Percentiles rank a stretch among this genome's conserved stretches.
phyloP scores from a whole-genome alignment of 108 stramenopile genomes.

The Schizochytrium sp. region DNA sequence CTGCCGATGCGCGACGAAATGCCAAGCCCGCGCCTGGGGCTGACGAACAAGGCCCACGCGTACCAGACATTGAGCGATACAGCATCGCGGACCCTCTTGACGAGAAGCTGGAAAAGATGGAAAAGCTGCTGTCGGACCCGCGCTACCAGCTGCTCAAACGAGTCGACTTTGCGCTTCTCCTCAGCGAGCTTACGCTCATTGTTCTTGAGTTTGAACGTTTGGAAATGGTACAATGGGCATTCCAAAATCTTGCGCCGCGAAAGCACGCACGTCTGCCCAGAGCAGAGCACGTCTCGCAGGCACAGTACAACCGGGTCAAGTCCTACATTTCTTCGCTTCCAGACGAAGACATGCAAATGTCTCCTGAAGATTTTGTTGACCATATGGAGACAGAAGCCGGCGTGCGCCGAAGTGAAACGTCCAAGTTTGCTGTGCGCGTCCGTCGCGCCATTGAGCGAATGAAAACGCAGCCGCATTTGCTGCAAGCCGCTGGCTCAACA shows the following conservation, averaged over 20 bases:
- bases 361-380: neutral
- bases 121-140: neutral
- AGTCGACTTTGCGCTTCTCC: slow-evolving; percentile 11
- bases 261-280: neutral
- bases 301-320: neutral
- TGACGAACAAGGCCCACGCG: neutral
- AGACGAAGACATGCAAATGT: neutral
- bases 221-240: neutral
- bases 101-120: slow-evolving; percentile 7
- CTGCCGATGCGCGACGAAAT: neutral
- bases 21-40: neutral
- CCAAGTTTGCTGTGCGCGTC: neutral
- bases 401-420: neutral
- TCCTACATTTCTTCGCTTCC: neutral
- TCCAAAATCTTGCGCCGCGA: neutral
- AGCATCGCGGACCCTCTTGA: neutral
- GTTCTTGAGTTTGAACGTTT: neutral
- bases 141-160: neutral
- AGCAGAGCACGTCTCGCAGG: neutral
- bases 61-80: neutral
- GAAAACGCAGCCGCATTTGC: neutral
- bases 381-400: neutral
- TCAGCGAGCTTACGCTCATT: neutral
- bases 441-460: neutral
- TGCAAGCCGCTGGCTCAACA: neutral